phyloP scores from a whole-genome alignment of 78 protist species.

The Emiliania huxleyi region DNA sequence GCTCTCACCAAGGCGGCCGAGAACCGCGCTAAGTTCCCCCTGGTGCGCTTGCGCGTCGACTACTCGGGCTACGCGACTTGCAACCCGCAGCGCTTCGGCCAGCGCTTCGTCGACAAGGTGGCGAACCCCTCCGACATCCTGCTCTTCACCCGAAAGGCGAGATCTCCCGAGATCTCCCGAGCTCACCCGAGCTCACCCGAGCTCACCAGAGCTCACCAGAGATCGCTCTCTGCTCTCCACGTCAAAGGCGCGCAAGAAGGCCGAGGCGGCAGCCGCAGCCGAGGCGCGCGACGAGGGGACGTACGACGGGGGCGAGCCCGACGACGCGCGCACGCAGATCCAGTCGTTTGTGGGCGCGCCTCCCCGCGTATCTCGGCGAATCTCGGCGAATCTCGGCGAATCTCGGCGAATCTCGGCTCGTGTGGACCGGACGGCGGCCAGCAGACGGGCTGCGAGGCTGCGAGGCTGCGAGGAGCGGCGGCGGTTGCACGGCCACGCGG shows the following conservation, averaged over 20 bases:
- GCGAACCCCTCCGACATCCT: constrained; percentile 73
- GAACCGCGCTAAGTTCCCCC: background rate
- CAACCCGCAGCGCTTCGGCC: constrained; percentile 76
- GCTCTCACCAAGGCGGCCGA: background rate
- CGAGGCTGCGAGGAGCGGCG: too few relatives aligned
- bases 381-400: too few relatives aligned
- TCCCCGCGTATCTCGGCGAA: too few relatives aligned
- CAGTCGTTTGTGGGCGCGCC: background rate
- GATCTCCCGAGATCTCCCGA: too few relatives aligned
- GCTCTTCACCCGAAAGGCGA: background rate
- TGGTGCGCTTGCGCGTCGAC: constrained; percentile 31
- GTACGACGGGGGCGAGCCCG: background rate
- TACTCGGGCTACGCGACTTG: constrained; percentile 53
- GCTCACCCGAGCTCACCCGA: too few relatives aligned
- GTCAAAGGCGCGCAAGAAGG: too few relatives aligned
- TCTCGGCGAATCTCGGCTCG: too few relatives aligned
- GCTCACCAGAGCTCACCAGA: too few relatives aligned
- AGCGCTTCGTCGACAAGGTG: constrained; percentile 62
- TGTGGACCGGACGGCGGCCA: too few relatives aligned
- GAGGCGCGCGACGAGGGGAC: background rate
- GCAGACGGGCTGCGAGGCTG: too few relatives aligned
- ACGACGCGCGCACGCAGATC: background rate
- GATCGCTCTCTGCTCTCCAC: too few relatives aligned
- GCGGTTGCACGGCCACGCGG: too few relatives aligned
- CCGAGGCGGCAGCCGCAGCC: background rate